Conservation (phyloP, 1,139 yeast species). For the Entelexis paramagnoliae region DNA sequence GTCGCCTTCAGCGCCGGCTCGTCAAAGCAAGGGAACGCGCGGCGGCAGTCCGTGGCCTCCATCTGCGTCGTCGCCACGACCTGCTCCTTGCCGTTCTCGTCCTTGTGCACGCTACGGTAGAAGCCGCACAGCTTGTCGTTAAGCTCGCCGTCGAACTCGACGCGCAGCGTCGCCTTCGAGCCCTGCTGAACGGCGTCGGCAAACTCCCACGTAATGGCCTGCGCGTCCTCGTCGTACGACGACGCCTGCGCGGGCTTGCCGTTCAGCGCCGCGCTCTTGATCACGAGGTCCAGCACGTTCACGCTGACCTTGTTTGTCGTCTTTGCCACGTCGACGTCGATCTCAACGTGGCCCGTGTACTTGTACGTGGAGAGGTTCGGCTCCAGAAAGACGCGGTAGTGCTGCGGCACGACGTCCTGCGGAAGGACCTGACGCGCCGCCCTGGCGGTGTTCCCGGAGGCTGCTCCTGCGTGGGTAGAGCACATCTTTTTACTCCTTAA, state of each 20-base stretch:
- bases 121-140: constrained; percentile 74
- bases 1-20: constrained; percentile 72
- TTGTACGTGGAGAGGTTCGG: constrained; percentile 64
- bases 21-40: constrained; percentile 76
- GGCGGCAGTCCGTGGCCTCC: constrained; percentile 78
- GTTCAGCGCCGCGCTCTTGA: constrained; percentile 27
- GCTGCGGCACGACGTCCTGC: constrained; percentile 57
- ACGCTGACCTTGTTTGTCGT: constrained; percentile 43
- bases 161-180: constrained; percentile 35
- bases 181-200: constrained; percentile 41
- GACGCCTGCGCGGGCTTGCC: constrained; percentile 18
- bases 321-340: constrained; percentile 55
- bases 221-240: constrained; percentile 34
- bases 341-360: constrained; percentile 54
- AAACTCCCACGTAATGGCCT: constrained; percentile 56
- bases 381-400: constrained; percentile 60
- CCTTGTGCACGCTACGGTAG: constrained; percentile 65
- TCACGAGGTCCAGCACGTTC: constrained; percentile 56
- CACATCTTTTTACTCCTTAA: constrained; percentile 8
- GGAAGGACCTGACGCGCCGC: constrained; percentile 46
- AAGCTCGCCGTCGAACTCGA: constrained; percentile 59
- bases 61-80: constrained; percentile 71
- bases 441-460: constrained; percentile 2
- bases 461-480: constrained; percentile 14
- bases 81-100: constrained; percentile 47